Evolutionary conservation across 2,329 filamentous ascomycete species (phyloP), one percentile per base, ranked within the genome.

Genomic region (Stagonosporopsis chrysanthemi): DNA sequence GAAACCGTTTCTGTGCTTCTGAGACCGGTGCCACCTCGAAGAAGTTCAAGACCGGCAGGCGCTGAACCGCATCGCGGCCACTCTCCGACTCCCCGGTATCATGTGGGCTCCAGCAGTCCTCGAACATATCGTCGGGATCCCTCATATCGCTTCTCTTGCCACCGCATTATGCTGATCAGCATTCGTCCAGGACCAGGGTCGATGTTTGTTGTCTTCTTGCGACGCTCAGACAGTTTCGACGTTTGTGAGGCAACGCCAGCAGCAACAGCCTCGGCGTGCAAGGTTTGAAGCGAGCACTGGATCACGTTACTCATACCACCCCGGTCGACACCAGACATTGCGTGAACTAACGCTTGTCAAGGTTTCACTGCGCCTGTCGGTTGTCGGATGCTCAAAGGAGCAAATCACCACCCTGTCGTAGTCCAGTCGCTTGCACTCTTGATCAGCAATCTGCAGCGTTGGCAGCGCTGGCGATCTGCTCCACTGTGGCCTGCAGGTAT

Each of bases 1-100:
- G 41, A 60, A 61, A 58, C 61, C 61, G 62, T 65, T 64, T 51
- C 58, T 54, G 63, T 65, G 55, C 70, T 65, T 69, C 69, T 73
- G 67, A 66, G 66, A 60, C 54, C 54, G 54, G 65, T 58, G 54
- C 62, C 56, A 61, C 56, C 63, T 62, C 50, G 57, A 49, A 60
- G 49, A 44, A 52, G 59, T 48, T 58, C 61, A 63, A 60, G 62
- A 31, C 64, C 63, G 64, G 63, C 52, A 61, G 56, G 54, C 44
- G 44, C 28, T 29, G 48, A 48, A 57, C 48, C 54, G 36, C 43
- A 52, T 44, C 19, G 47, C 29, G 43, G 43, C 39, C 39, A 22
- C 38, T 17, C 19, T 52, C 54, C 48, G 22, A 57, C 12, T 35
- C 39, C 48, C 44, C 54, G 54, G 48, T 52, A 52, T 39, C 39